Base-by-base conservation (phyloP, 2,329 filamentous ascomycete genomes). In the Aspergillus aculeatinus region DNA sequence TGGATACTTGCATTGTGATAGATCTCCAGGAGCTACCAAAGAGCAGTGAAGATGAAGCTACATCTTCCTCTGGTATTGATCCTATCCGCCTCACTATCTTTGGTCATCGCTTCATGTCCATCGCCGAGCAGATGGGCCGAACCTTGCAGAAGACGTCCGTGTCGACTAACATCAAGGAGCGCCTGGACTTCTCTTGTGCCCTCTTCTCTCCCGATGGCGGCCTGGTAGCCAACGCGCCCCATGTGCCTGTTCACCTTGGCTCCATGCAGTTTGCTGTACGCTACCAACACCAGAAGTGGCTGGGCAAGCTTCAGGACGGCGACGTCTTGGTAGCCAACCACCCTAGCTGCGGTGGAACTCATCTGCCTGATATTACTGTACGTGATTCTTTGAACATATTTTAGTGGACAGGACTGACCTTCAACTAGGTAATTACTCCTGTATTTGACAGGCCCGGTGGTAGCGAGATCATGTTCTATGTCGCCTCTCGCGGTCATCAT, bases 1-100 rank as follows among this genome's bases (percentile, higher is more conserved):
- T 96, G 19, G 83, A 91, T 63, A 96, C 92, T 0, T 94, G 96
- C 68, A 91, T 97, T 7, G 84, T 97, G 6, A 93, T 97, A 70
- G 92, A 96, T 65, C 84, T 95, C 47, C 85, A 88, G 57, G 87
- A 79, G 65, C 78, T 65, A 14, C 84, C 72, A 62, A 62, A 65
- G 7, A 55, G 64, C 21, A 39, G 62, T 23, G 60, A 64, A 1
- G 67, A 65, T 21, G 60, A 63, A 10, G 59, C 57, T 1, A 44
- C 58, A 3, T 59, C 66, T 3, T 68, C 70, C 2, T 68, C 70
- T 2, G 69, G 67, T 10, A 73, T 82, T 31, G 79, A 82, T 60
- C 83, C 83, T 0, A 83, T 85, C 47, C 75, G 81, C 33, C 77
- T 85, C 2, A 83, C 80, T 11, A 81, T 85, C 48, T 85, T 85